phyloP scores from a whole-genome alignment of 345 rosid genomes.

The Populus alba region DNA sequence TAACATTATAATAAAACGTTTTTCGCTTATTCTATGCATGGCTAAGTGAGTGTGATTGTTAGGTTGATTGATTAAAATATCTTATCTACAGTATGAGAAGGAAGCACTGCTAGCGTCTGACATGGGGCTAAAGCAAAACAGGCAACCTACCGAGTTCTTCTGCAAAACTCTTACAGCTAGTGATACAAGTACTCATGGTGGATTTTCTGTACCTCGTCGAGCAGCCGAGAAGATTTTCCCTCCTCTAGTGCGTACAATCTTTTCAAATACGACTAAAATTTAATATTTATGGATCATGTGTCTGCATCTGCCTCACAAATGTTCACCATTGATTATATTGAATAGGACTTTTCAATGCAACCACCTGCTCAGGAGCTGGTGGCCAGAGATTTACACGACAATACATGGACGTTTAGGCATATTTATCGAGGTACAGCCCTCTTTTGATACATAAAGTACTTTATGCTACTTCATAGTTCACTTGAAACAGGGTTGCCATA shows the following conservation, averaged over 20 bases:
- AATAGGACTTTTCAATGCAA: slow-evolving; percentile 55
- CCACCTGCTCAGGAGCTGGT: slow-evolving; percentile 63
- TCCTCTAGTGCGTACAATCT: slow-evolving; percentile 53
- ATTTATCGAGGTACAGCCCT: slow-evolving; percentile 51
- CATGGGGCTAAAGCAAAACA: slow-evolving; percentile 68
- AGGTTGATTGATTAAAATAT: slow-evolving; percentile 14
- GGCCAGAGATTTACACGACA: slow-evolving; percentile 56
- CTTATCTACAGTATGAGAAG: slow-evolving; percentile 66
- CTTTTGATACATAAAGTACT: neutral
- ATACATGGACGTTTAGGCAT: slow-evolving; percentile 56
- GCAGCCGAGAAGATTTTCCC: slow-evolving; percentile 98
- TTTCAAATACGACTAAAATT: neutral
- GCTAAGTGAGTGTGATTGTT: neutral
- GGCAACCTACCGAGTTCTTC: slow-evolving; percentile 91
- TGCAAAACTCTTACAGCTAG: slow-evolving; percentile 97
- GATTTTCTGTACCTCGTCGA: slow-evolving; percentile 95
- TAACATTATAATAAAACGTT: neutral
- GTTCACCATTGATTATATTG: slow-evolving; percentile 15
- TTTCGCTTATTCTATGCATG: neutral
- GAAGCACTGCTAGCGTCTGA: slow-evolving; percentile 84
- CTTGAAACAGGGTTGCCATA: neutral
- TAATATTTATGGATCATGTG: neutral
- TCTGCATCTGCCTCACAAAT: neutral
- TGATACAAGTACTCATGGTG: slow-evolving; percentile 96
- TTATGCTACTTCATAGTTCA: neutral